Percentiles rank a stretch among this genome's conserved stretches.
phyloP scores from a whole-genome alignment of 345 rosid genomes.

The Citrus inodora region DNA sequence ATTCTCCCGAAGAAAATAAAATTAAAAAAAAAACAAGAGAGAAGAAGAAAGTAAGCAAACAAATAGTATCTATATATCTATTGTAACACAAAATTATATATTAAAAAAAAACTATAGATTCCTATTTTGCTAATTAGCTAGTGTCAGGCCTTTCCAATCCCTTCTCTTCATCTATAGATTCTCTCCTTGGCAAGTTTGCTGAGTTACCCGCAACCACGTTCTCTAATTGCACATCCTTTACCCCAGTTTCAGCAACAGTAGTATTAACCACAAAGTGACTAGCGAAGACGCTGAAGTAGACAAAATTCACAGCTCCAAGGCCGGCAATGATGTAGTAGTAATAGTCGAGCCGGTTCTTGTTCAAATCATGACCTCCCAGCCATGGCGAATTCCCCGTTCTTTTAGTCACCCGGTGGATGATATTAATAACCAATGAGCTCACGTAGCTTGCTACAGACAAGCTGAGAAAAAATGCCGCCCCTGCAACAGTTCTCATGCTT shows the following conservation, averaged over 20 bases:
- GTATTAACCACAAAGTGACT: conserved; percentile 26
- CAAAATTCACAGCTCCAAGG: conserved; percentile 35
- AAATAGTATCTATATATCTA: no score
- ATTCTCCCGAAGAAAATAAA: no score
- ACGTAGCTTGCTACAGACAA: conserved; percentile 39
- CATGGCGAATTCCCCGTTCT: conserved; percentile 35
- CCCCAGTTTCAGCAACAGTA: neutral
- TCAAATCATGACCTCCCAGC: conserved; percentile 66
- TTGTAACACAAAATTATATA: no score
- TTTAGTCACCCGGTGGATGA: conserved; percentile 29
- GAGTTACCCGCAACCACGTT: neutral
- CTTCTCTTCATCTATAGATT: neutral
- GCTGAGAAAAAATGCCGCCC: no score
- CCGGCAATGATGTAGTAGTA: conserved; percentile 49
- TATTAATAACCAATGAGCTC: conserved; percentile 41
- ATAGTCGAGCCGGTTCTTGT: conserved; percentile 45
- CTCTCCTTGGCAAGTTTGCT: neutral
- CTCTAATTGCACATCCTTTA: neutral
- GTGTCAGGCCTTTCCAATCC: neutral
- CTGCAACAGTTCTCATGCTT: no score
- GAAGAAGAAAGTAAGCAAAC: no score
- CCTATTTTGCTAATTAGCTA: neutral
- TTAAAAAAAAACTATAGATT: no score
- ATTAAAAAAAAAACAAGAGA: no score
- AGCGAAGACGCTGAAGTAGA: conserved; percentile 54